Evolutionary conservation across 257 asterid genomes (phyloP), one percentile per base, ranked within the genome.

Genomic region (Solanum boliviense): DNA sequence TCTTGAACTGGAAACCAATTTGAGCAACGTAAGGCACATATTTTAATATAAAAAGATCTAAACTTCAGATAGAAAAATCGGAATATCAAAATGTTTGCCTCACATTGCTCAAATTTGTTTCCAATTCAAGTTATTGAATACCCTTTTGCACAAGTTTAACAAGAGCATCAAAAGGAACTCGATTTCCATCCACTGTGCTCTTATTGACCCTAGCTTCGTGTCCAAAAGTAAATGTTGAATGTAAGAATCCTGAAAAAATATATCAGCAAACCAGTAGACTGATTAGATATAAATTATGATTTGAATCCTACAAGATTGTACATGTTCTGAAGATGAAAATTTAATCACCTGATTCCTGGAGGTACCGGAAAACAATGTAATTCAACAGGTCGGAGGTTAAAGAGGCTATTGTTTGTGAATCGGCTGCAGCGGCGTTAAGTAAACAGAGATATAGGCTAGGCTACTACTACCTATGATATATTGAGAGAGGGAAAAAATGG

Each of bases 161-260:
- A 70, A 96, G 98, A 87, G 98, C 98, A 86, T 95, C 98, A 3
- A 98, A 98, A 23, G 98, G 99, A 89, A 95, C 99, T 90, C 94
- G 90, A 89, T 94, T 95, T 21, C 92, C 96, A 89, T 96, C 98
- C 27, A 96, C 93, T 72, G 91, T 90, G 90, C 94, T 91, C 87
- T 94, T 96, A 83, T 88, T 88, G 87, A 95, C 91, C 88, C 96
- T 96, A 15, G 98, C 98, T 91, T 96, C 98, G 88, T 88, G 94
- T 89, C 99, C 99, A 75, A 96, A 91, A 87, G 95, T 92, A 89
- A 94, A 96, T 52, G 98, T 93, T 32, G 98, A 90, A 89, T 96
- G 99, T 44, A 96, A 88, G 84, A 96, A 96, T 73, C 98, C 98
- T 94, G 96, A 88, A 92, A 89, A 74, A 85, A 86, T 16, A 35